These are phyloP conservation scores for Wickerhamiella occidentalis DNA, from an alignment of 805 yeast genomes.

Conservation along the genomic window DNA sequence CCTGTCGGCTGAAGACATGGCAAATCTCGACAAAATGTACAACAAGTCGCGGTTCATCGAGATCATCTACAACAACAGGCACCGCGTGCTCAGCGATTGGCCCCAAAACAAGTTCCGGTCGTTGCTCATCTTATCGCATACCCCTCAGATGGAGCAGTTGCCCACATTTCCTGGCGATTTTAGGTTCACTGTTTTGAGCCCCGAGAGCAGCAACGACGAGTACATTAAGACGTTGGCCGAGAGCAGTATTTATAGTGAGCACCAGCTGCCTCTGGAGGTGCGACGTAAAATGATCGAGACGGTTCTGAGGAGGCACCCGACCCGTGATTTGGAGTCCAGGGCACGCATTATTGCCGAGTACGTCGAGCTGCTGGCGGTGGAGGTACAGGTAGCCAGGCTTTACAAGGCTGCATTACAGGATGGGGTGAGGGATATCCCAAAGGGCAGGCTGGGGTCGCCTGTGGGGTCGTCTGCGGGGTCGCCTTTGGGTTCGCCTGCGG, in stretches of 20 bases:
- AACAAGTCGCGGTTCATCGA: constrained; percentile 36
- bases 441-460: too few relatives aligned
- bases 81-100: constrained; percentile 56
- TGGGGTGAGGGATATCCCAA: too few relatives aligned
- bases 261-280: constrained; percentile 32
- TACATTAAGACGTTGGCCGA: constrained; percentile 36
- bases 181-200: constrained; percentile 31
- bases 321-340: constrained; percentile 9
- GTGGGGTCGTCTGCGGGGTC: too few relatives aligned
- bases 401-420: constrained; percentile 36
- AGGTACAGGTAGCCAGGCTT: constrained; percentile 54
- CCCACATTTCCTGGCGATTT: constrained; percentile 26
- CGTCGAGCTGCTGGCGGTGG: constrained; percentile 41
- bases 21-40: constrained; percentile 45
- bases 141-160: constrained; percentile 33
- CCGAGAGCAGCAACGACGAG: constrained; percentile 35
- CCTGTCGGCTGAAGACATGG: constrained; percentile 21
- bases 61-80: constrained; percentile 40
- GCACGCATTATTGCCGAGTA: constrained; percentile 33
- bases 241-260: constrained; percentile 48
- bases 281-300: constrained; percentile 34
- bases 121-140: constrained; percentile 40
- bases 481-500: too few relatives aligned
- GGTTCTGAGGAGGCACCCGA: constrained; percentile 19
- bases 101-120: constrained; percentile 54